phyloP scores from a whole-genome alignment of 202 grass and related monocot genomes.

The Schoenoplectus triqueter region DNA sequence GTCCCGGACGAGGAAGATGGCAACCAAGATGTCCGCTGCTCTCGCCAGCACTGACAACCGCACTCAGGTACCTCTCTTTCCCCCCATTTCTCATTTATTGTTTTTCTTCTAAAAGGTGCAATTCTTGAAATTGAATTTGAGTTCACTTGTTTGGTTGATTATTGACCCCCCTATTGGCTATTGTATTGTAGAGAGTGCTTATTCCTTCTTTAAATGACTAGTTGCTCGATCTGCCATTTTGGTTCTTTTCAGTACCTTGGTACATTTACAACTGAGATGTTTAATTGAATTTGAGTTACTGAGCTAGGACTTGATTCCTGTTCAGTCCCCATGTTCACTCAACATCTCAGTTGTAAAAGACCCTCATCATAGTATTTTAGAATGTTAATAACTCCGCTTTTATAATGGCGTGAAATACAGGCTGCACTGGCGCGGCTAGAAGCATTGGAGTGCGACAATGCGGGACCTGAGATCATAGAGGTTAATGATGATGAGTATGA shows the following conservation, averaged over 20 bases:
- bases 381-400: background rate
- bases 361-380: background rate
- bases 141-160: too few relatives aligned
- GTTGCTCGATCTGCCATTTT: too few relatives aligned
- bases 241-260: too few relatives aligned
- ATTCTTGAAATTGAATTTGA: background rate
- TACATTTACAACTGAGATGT: too few relatives aligned
- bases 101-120: background rate
- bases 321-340: background rate
- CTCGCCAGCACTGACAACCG: conserved; percentile 93
- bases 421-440: conserved; percentile 78
- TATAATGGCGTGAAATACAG: conserved; percentile 34
- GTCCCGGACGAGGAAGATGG: conserved; percentile 68
- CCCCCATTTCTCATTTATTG: background rate
- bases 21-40: conserved; percentile 81
- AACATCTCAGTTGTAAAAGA: background rate
- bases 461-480: conserved; percentile 60
- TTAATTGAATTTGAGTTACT: too few relatives aligned
- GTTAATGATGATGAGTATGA: conserved; percentile 82
- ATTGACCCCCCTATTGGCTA: too few relatives aligned
- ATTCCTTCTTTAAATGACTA: too few relatives aligned
- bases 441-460: conserved; percentile 81
- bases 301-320: too few relatives aligned
- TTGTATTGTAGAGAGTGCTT: too few relatives aligned
- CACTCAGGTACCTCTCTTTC: conserved; percentile 51